phyloP scores from a whole-genome alignment of 129 eudicot species.

The Helianthus tuberosus region DNA sequence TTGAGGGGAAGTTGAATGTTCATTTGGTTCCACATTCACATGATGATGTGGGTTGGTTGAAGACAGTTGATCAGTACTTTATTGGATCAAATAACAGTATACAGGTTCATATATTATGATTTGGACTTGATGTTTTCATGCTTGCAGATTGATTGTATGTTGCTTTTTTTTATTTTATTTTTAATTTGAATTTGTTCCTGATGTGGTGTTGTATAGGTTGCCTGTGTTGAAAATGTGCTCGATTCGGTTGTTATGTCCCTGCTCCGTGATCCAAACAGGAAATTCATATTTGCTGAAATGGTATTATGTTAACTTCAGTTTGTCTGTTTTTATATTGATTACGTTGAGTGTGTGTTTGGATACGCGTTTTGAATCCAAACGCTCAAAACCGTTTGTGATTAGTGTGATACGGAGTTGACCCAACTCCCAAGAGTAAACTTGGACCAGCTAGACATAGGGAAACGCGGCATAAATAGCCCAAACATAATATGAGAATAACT shows the following conservation, averaged over 20 bases:
- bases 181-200: conserved; percentile 10
- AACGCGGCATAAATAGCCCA: too few species aligned
- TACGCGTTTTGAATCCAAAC: too few species aligned
- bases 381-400: too few species aligned
- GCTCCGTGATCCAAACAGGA: conserved; percentile 78
- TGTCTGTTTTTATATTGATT: not conserved
- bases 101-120: conserved; percentile 37
- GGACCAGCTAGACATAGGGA: too few species aligned
- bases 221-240: conserved; percentile 81
- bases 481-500: too few species aligned
- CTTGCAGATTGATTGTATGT: not conserved
- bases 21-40: conserved; percentile 94
- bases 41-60: conserved; percentile 95
- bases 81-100: conserved; percentile 82
- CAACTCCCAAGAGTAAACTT: too few species aligned
- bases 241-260: conserved; percentile 80
- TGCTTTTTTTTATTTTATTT: not conserved
- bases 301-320: conserved; percentile 35
- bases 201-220: conserved; percentile 47
- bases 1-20: conserved; percentile 78
- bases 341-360: not conserved
- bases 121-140: conserved; percentile 4
- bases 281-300: conserved; percentile 88
- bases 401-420: too few species aligned
- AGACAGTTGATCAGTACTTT: conserved; percentile 91